Conservation (phyloP, 1,284 basidiomycete genomes). For the Pseudozyma hubeiensis region DNA sequence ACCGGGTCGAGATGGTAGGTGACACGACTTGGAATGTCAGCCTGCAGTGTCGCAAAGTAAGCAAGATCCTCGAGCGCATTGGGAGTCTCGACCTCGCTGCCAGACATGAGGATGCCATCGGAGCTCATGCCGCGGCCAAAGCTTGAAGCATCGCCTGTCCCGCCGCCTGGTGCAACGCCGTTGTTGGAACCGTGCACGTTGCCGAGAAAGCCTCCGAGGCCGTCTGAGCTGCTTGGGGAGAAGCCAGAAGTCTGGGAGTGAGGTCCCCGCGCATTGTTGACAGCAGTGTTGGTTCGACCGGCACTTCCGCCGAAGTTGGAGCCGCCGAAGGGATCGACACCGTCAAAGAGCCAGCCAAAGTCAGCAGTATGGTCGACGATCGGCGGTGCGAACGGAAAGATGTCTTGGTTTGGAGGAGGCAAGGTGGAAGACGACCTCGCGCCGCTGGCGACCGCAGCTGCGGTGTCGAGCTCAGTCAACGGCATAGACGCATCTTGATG, state of each 20-base stretch:
- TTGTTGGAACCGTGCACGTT: constrained; percentile 37
- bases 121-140: constrained; percentile 44
- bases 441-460: constrained; percentile 1
- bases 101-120: constrained; percentile 38
- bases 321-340: constrained; percentile 48
- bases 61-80: constrained; percentile 57
- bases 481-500: constrained; percentile 18
- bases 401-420: constrained; percentile 41
- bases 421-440: constrained; percentile 16
- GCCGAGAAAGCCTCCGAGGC: constrained; percentile 42
- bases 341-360: constrained; percentile 59
- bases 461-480: constrained; percentile 30
- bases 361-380: constrained; percentile 49
- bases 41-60: constrained; percentile 57
- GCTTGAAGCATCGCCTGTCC: constrained; percentile 26
- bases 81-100: constrained; percentile 45
- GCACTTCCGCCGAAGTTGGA: constrained; percentile 31
- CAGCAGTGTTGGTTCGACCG: constrained; percentile 19
- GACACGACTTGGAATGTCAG: constrained; percentile 46
- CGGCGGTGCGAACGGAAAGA: constrained; percentile 52
- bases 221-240: constrained; percentile 50
- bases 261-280: constrained; percentile 30
- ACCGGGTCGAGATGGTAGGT: constrained; percentile 51
- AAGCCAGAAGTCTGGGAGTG: constrained; percentile 46
- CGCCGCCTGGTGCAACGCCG: constrained; percentile 16